phyloP scores from a whole-genome alignment of 2,329 filamentous ascomycete species.

The Fusarium proliferatum region DNA sequence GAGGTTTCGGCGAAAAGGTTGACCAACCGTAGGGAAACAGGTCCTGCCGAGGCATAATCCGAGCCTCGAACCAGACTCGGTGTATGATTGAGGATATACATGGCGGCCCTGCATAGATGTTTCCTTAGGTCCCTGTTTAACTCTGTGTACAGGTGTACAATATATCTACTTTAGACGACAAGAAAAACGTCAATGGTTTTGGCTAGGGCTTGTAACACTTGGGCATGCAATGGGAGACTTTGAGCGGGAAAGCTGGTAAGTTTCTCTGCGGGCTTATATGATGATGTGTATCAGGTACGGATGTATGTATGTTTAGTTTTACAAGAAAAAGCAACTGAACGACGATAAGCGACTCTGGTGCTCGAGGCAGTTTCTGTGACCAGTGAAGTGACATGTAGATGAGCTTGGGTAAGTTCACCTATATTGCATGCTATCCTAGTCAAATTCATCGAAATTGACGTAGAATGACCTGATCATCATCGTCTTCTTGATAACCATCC shows the following conservation, averaged over 20 bases:
- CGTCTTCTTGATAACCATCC: constrained; percentile 14
- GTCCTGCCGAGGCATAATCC: constrained; percentile 44
- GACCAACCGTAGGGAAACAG: constrained; percentile 40
- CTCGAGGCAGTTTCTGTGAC: neutral
- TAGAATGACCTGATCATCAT: constrained; percentile 33
- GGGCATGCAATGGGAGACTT: neutral
- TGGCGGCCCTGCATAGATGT: constrained; percentile 62
- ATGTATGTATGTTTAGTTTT: neutral
- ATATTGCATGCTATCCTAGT: neutral
- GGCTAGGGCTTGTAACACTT: constrained; percentile 24
- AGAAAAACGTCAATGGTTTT: constrained; percentile 39
- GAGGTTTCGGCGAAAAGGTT: constrained; percentile 41
- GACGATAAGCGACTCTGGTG: constrained; percentile 1
- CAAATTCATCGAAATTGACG: constrained; percentile 19
- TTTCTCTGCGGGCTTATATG: neutral
- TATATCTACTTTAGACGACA: constrained; percentile 62
- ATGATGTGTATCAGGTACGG: constrained; percentile 12
- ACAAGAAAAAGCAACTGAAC: neutral
- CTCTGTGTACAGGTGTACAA: constrained; percentile 65
- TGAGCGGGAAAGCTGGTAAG: neutral
- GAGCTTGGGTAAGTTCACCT: neutral
- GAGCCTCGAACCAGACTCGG: constrained; percentile 48
- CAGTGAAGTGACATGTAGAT: neutral
- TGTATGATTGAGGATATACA: constrained; percentile 55
- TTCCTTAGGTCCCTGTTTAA: constrained; percentile 58